These are phyloP conservation scores for Apostasia shenzhenica DNA, from an alignment of 106 monocot species.

Conservation along the genomic window DNA sequence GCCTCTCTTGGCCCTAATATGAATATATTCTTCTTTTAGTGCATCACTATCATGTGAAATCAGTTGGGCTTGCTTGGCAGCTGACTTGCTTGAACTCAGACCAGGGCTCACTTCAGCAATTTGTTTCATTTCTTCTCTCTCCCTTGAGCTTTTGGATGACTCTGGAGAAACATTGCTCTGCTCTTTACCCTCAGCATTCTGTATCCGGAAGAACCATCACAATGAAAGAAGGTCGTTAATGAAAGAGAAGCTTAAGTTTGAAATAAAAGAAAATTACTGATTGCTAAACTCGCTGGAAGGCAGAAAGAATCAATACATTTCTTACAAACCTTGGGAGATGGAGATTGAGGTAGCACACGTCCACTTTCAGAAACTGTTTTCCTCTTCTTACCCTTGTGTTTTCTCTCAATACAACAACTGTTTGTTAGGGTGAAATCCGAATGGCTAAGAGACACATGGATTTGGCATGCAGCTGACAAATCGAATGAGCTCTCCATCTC, in stretches of 20 bases:
- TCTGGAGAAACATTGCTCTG: constrained; percentile 19
- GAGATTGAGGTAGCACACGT: constrained; percentile 15
- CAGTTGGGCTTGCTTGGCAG: constrained; percentile 23
- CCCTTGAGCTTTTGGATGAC: constrained; percentile 11
- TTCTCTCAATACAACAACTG: constrained; percentile 20
- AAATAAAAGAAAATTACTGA: not conserved
- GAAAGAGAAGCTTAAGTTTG: not conserved
- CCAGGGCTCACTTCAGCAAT: constrained; percentile 10
- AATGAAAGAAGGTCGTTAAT: not conserved
- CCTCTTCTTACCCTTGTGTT: constrained; percentile 43
- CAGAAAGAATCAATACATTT: not conserved
- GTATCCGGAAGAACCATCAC: not conserved
- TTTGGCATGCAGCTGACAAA: constrained; percentile 5
- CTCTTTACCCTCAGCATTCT: constrained; percentile 19
- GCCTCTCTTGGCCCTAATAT: constrained; percentile 78
- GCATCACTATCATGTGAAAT: constrained; percentile 15
- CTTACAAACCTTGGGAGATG: constrained; percentile 13
- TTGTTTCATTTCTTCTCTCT: constrained; percentile 28
- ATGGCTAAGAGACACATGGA: constrained; percentile 1
- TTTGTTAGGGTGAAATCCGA: constrained; percentile 10
- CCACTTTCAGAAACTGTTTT: constrained; percentile 18
- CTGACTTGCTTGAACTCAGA: constrained; percentile 3
- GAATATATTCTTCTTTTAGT: constrained; percentile 51
- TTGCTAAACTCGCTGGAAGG: not conserved
- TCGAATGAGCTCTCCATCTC: constrained; percentile 17